Base-by-base conservation (phyloP, 2,329 filamentous ascomycete genomes). In the Neofusicoccum sp. region DNA sequence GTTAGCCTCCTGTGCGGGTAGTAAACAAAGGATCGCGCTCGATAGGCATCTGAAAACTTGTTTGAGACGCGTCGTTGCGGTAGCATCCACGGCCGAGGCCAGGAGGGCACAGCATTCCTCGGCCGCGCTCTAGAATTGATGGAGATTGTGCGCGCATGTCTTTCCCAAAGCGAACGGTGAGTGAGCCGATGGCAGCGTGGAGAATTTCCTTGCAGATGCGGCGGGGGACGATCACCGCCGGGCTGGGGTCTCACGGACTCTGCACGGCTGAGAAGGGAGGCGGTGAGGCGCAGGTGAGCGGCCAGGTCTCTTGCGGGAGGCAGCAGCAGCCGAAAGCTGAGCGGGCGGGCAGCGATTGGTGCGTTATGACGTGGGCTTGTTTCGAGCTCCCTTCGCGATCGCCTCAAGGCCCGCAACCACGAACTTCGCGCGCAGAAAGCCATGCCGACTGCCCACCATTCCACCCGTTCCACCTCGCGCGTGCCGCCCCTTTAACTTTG, bases 341-440 rank as follows among this genome's bases (percentile, higher is more conserved):
- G 54, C 54, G 45, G 54, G 41, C 54, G 54, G 54, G 41, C 54
- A 41, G 29, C 54, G 41, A 28, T 36, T 11, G 12, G 54, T 41
- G 52, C 29, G 39, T 41, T n/a, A 58, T 58, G 54, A 58, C 54
- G 54, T 58, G 41, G 29, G 41, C n/a, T 22, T 43, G 52, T 58
- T 31, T 45, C 39, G 31, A 58, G 54, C 54, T 58, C 54, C 52
- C 36, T 28, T 14, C 31, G 28, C n/a, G 47, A 14, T 43, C 31
- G 39, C 54, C 54, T 36, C 54, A 58, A 58, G 52, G 39, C 52
- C 52, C 39, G 52, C 52, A 56, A 56, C 52, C 37, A 56, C 39
- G 37, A 56, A 34, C 50, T n/a, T 14, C 49, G 33, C 33, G 22
- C 22, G 22, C n/a, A 16, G 12, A 16, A 33, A 44, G 14, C 11